These are phyloP conservation scores for Penicillium olsonii DNA, from an alignment of 2,329 filamentous ascomycete species.

Conservation along the genomic window DNA sequence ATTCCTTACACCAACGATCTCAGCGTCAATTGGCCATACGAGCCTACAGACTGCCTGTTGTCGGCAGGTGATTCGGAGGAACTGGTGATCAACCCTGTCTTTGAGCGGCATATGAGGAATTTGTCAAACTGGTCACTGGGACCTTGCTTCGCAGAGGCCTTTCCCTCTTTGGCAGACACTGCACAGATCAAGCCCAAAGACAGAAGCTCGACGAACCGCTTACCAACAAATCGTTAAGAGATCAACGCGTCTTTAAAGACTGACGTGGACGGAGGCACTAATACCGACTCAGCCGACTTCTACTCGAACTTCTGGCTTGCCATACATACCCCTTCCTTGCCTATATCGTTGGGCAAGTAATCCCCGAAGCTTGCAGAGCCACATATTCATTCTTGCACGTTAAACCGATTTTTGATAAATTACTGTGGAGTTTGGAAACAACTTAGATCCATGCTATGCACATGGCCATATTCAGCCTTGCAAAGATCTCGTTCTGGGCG, in stretches of 20 bases:
- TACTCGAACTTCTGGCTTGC: not conserved
- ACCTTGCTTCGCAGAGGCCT: constrained; percentile 64
- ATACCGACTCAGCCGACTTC: not conserved
- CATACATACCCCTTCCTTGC: not conserved
- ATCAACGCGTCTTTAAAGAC: not conserved
- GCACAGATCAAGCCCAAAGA: constrained; percentile 34
- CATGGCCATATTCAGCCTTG: not conserved
- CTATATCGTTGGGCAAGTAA: not conserved
- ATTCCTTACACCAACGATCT: constrained; percentile 77
- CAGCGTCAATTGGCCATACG: constrained; percentile 82
- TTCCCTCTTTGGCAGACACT: constrained; percentile 58
- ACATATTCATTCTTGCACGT: not conserved
- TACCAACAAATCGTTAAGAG: no score
- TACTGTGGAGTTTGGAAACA: not conserved
- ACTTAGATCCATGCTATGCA: not conserved
- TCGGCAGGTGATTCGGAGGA: constrained; percentile 57
- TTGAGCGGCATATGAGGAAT: constrained; percentile 75
- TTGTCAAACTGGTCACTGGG: constrained; percentile 82
- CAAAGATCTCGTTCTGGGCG: not conserved
- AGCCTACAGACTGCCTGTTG: constrained; percentile 69
- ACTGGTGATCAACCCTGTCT: constrained; percentile 80
- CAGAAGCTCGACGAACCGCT: not conserved
- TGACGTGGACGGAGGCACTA: not conserved
- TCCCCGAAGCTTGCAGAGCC: not conserved
- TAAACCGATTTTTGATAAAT: not conserved